Conservation (phyloP, 805 yeast species). For the Wickerhamomyces strasburgensis region DNA sequence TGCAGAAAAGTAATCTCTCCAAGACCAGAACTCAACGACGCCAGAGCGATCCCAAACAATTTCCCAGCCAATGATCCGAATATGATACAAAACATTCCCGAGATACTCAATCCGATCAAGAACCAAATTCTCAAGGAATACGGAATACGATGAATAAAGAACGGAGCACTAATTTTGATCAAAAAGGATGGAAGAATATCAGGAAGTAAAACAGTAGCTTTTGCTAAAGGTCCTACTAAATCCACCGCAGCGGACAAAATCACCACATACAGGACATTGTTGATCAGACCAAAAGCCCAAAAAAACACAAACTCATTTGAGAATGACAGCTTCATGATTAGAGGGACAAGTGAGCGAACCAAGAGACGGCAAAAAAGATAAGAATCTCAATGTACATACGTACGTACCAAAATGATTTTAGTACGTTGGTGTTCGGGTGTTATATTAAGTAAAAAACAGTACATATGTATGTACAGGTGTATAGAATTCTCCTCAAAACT, state of each 20-base stretch:
- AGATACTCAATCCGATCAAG: conserved; percentile 52
- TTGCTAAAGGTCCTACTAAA: conserved; percentile 72
- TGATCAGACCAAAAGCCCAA: conserved; percentile 80
- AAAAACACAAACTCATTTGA: conserved; percentile 45
- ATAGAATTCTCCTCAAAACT: too few species aligned
- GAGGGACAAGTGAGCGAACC: too few species aligned
- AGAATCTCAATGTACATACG: too few species aligned
- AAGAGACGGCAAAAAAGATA: too few species aligned
- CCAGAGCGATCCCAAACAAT: conserved; percentile 67
- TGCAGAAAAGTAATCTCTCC: conserved; percentile 90
- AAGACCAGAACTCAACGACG: conserved; percentile 80
- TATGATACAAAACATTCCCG: conserved; percentile 69
- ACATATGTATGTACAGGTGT: too few species aligned
- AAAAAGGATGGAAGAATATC: conserved; percentile 82
- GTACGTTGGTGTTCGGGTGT: background rate
- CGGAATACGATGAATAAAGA: conserved; percentile 62
- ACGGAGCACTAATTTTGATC: conserved; percentile 71
- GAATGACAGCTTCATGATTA: too few species aligned
- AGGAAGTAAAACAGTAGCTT: conserved; percentile 77
- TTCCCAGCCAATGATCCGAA: conserved; percentile 33
- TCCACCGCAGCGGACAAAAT: conserved; percentile 91
- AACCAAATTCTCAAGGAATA: conserved; percentile 50
- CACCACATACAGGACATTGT: conserved; percentile 87
- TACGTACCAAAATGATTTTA: too few species aligned
- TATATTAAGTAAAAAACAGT: background rate